Evolutionary conservation across 768 basidiomycete genomes (phyloP), one percentile per base, ranked within the genome.

Genomic region (Suillus americanus): DNA sequence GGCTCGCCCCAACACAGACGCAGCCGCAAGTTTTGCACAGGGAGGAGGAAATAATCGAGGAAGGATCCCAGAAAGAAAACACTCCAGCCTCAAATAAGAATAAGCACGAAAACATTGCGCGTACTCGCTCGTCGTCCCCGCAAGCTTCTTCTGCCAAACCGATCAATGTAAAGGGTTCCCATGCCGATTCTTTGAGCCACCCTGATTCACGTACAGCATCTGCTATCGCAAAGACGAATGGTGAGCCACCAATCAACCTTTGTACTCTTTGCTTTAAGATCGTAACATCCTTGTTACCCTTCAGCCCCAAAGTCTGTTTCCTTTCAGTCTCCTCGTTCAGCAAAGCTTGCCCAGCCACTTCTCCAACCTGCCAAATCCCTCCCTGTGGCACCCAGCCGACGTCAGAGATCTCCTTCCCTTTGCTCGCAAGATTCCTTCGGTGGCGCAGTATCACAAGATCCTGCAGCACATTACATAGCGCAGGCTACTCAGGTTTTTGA

Each of bases 381-480:
- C 64, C 74, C 67, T 23, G 18, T 67, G 16, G 62, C 67, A 61
- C 68, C 66, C 16, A 70, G 69, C 23, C 68, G 65, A 30, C 67
- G 64, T n/a, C 71, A 56, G 54, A 74, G 80, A 30, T 80, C 79
- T n/a, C 75, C 75, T 25, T 79, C 80, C 7, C 70, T 69, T 43
- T 72, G 74, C 10, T 87, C 88, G 4, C 82, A 85, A 71, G 89
- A 90, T 72, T 90, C 89, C 2, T 89, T 91, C 65, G 87, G 81
- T 46, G 84, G 80, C 40, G 79, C 79, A 41, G 66, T 81, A n/a
- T 79, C 82, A 2, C 79, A 81, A 43, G 82, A 87, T 64, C 81
- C 80, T 10, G 80, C 81, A 35, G 78, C 80, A 61, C 74, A 72
- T 33, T 84, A 81, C 66, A 66, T 88, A 5, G 80, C 83, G 16